Conservation (phyloP, 176 grass and related monocot species). For the Oryza officinalis region DNA sequence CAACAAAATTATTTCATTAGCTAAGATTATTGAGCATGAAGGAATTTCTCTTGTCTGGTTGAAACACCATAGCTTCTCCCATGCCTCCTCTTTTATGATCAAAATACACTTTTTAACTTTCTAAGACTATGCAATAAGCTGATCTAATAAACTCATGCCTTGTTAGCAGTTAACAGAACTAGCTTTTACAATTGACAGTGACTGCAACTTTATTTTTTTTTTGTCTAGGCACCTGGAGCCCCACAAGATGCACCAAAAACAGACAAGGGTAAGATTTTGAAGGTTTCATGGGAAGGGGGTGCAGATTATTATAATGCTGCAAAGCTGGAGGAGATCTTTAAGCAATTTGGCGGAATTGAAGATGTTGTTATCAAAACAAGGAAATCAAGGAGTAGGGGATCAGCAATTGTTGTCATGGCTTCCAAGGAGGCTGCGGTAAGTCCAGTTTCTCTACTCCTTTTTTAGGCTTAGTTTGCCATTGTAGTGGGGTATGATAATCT, state of each 20-base stretch:
- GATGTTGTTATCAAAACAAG: slow-evolving; percentile 81
- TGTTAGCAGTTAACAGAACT: neutral
- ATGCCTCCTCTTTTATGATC: neutral
- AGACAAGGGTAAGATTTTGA: slow-evolving; percentile 67
- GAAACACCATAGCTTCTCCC: neutral
- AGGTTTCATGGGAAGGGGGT: slow-evolving; percentile 86
- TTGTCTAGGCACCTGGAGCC: slow-evolving; percentile 24
- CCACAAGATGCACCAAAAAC: slow-evolving; percentile 35
- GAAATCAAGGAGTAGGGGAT: slow-evolving; percentile 68
- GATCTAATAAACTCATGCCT: neutral
- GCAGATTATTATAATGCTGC: slow-evolving; percentile 63
- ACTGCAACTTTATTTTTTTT: neutral
- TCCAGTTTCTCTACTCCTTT: slow-evolving; percentile 9
- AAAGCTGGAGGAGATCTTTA: slow-evolving; percentile 70
- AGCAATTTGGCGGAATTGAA: slow-evolving; percentile 76
- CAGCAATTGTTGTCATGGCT: slow-evolving; percentile 80
- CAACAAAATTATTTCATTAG: neutral
- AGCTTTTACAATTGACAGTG: neutral
- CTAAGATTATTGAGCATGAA: neutral
- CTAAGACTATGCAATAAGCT: neutral
- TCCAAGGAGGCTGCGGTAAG: slow-evolving; percentile 81
- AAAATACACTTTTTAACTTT: neutral
- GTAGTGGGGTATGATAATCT: neutral
- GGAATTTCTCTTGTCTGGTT: neutral
- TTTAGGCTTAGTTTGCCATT: neutral